These are phyloP conservation scores for Chrysopogon serrulatus DNA, from an alignment of 176 grass and related monocot genomes.

Conservation along the genomic window DNA sequence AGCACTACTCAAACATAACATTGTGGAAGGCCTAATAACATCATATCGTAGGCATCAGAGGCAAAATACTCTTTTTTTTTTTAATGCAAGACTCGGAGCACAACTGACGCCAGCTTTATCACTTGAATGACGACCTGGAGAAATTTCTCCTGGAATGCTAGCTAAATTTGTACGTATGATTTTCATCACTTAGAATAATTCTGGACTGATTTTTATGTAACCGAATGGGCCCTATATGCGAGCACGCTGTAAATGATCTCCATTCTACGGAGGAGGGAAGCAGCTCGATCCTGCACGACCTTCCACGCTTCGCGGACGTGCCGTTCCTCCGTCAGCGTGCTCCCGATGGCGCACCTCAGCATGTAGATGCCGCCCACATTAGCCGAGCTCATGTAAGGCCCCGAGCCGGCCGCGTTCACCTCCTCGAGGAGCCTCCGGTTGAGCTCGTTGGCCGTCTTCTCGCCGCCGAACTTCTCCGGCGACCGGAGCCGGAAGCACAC, in stretches of 20 bases:
- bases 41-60: no score
- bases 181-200: no score
- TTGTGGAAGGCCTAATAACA: no score
- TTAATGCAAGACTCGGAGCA: no score
- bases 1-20: no score
- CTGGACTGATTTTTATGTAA: no score
- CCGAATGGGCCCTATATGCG: no score
- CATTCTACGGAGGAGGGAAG: conserved; percentile 35
- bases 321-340: conserved; percentile 57
- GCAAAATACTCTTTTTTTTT: no score
- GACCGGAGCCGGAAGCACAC: conserved; percentile 57
- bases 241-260: not conserved
- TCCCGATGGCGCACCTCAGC: conserved; percentile 59
- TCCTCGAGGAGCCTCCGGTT: conserved; percentile 48
- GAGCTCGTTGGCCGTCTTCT: conserved; percentile 34
- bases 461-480: conserved; percentile 17
- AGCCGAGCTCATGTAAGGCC: conserved; percentile 58
- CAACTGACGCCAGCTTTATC: no score
- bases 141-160: no score
- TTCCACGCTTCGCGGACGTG: conserved; percentile 57
- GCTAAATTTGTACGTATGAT: no score
- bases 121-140: no score
- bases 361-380: conserved; percentile 52
- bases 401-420: conserved; percentile 36
- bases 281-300: conserved; percentile 42